Evolutionary conservation across 352 stramenopile genomes (phyloP).

Genomic region (Peronospora farinosa): DNA sequence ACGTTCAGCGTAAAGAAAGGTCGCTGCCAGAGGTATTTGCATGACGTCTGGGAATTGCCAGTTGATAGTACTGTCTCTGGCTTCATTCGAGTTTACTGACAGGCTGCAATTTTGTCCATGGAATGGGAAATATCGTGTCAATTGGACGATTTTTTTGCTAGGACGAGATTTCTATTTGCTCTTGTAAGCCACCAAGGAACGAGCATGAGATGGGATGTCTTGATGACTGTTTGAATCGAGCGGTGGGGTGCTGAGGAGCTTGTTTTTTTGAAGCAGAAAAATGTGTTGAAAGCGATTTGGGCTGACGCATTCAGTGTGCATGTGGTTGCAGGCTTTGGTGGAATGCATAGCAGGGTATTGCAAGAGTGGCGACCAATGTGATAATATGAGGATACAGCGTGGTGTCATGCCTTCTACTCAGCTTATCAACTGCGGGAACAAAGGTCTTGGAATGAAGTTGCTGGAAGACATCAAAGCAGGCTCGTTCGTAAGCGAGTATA

Average conservation of each 20-base stretch:
- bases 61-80: background rate
- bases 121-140: background rate
- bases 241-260: conserved; percentile 25
- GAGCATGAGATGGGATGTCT: conserved; percentile 46
- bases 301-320: background rate
- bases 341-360: conserved; percentile 59
- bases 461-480: conserved; percentile 45
- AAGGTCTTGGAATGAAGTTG: conserved; percentile 53
- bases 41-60: background rate
- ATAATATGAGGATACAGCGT: conserved; percentile 73
- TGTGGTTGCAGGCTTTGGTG: conserved; percentile 44
- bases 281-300: background rate
- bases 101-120: background rate
- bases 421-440: conserved; percentile 52
- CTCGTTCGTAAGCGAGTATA: conserved; percentile 77
- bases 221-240: conserved; percentile 73
- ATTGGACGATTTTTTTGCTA: no score
- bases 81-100: background rate
- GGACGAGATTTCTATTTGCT: conserved; percentile 68
- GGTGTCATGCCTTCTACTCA: conserved; percentile 45
- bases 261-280: background rate
- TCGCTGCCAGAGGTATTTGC: conserved; percentile 36
- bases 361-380: conserved; percentile 54
- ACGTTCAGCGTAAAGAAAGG: conserved; percentile 63
- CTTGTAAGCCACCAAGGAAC: conserved; percentile 34